Evolutionary conservation across 2,329 filamentous ascomycete species (phyloP).

Genomic region (Neoarthrinium moseri): DNA sequence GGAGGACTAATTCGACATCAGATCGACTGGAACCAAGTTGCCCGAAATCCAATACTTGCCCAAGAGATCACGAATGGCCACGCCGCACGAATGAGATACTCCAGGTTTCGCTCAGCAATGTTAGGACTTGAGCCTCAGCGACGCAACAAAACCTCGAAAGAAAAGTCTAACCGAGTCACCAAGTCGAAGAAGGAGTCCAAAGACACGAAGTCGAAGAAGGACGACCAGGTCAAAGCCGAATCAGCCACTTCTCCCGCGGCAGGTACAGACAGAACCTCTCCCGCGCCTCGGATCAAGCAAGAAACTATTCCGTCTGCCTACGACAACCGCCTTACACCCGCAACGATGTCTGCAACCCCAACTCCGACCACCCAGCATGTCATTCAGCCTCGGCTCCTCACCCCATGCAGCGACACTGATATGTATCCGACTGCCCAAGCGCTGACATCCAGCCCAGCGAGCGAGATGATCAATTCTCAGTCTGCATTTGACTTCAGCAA

Average conservation of each 20-base stretch:
- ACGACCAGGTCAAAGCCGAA: conserved; percentile 39
- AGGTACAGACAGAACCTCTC: conserved; percentile 17
- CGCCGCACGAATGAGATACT: conserved; percentile 60
- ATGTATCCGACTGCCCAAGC: conserved; percentile 27
- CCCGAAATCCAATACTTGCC: conserved; percentile 50
- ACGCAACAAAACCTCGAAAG: conserved; percentile 38
- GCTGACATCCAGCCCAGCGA: conserved; percentile 29
- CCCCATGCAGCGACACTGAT: conserved; percentile 53
- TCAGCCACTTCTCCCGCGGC: conserved; percentile 15
- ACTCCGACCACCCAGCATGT: conserved; percentile 25
- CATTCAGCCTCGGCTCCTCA: conserved; percentile 41
- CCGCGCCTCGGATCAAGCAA: conserved; percentile 34
- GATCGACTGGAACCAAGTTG: conserved; percentile 61
- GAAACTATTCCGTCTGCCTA: conserved; percentile 31
- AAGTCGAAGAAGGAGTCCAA: conserved; percentile 40
- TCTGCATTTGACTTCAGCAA: conserved; percentile 27
- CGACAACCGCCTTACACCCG: conserved; percentile 23
- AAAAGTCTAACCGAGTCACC: conserved; percentile 40
- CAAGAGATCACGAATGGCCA: conserved; percentile 59
- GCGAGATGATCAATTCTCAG: conserved; percentile 29
- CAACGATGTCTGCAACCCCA: conserved; percentile 25
- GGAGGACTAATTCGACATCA: conserved; percentile 26
- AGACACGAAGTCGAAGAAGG: conserved; percentile 35
- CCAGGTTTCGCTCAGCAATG: conserved; percentile 49
- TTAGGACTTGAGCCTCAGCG: conserved; percentile 47